Percentiles rank a stretch among this genome's conserved stretches.
Evolutionary conservation across 345 rosid species (phyloP).

Genomic region (Combretum micranthum): DNA sequence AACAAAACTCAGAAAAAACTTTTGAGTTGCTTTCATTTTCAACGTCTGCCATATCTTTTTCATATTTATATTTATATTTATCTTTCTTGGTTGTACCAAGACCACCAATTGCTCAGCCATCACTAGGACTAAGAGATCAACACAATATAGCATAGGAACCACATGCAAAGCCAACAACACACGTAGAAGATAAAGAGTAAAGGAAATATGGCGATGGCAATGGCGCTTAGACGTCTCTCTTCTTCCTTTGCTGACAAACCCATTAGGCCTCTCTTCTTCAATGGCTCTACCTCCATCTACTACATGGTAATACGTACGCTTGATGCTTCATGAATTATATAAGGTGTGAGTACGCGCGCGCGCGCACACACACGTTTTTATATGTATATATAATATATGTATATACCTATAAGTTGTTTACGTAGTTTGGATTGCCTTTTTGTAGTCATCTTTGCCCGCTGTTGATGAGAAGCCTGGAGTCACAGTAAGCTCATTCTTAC

Average conservation of each 20-base stretch:
- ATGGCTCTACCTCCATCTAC: slow-evolving; percentile 42
- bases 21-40: no score
- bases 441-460: slow-evolving; percentile 90
- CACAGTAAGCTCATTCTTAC: slow-evolving; percentile 35
- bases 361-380: neutral
- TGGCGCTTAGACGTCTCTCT: slow-evolving; percentile 93
- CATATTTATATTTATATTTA: no score
- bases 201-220: slow-evolving; percentile 73
- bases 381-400: neutral
- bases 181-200: neutral
- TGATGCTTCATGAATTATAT: neutral
- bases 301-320: slow-evolving; percentile 42
- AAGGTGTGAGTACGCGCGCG: no score
- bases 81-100: no score
- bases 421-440: slow-evolving; percentile 6
- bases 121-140: no score
- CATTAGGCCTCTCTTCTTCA: slow-evolving; percentile 66
- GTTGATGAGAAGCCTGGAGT: slow-evolving; percentile 74
- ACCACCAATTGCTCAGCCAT: no score
- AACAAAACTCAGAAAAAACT: no score
- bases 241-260: slow-evolving; percentile 74
- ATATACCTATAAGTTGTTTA: neutral
- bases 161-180: no score
- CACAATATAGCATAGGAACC: no score
- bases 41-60: no score